Evolutionary conservation across 2,329 filamentous ascomycete genomes (phyloP).

Genomic region (Aspergillus intermedius): DNA sequence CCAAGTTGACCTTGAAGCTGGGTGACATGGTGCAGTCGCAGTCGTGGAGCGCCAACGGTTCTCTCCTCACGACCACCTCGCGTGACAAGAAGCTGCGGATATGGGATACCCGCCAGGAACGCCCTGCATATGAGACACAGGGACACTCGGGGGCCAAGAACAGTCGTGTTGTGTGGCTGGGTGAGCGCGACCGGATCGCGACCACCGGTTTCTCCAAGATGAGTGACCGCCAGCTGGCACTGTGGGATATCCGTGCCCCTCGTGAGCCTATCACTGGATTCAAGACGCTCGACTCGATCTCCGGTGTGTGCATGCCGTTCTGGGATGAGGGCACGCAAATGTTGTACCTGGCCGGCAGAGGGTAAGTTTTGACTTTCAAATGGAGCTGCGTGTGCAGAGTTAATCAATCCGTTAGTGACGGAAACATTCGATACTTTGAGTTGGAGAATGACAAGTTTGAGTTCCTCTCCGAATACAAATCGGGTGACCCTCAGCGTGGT

Average conservation of each 20-base stretch:
- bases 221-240: conserved; percentile 91
- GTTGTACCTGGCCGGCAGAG: conserved; percentile 93
- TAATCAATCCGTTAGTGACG: conserved; percentile 57
- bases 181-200: conserved; percentile 90
- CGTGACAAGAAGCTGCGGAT: conserved; percentile 97
- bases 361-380: conserved; percentile 50
- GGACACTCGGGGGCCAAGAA: conserved; percentile 95
- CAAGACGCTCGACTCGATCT: conserved; percentile 85
- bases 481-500: conserved; percentile 87
- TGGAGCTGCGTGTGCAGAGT: neutral
- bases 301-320: conserved; percentile 98
- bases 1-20: conserved; percentile 72
- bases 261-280: conserved; percentile 83
- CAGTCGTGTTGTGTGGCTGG: conserved; percentile 93
- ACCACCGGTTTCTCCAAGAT: conserved; percentile 97
- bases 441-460: conserved; percentile 99
- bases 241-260: conserved; percentile 85
- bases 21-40: conserved; percentile 90
- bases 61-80: conserved; percentile 82
- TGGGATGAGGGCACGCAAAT: conserved; percentile 97
- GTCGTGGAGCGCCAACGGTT: conserved; percentile 89
- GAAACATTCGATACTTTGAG: conserved; percentile 98
- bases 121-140: conserved; percentile 71
- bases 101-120: conserved; percentile 95
- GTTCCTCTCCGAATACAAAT: conserved; percentile 94